These are phyloP conservation scores for Lichtheimia ornata DNA, from an alignment of 371 early-diverging fungal species.

Conservation along the genomic window DNA sequence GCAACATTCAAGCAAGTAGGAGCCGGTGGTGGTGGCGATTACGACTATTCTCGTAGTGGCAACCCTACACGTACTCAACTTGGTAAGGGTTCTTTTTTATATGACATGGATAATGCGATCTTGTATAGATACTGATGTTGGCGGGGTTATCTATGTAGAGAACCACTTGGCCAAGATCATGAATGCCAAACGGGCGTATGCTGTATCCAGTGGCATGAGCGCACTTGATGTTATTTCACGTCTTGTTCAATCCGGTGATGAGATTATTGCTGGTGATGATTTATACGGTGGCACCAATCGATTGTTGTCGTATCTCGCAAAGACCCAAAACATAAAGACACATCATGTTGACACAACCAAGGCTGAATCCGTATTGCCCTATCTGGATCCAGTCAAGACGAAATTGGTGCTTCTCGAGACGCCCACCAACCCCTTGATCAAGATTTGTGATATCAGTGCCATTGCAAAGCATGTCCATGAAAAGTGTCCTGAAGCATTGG, in stretches of 20 bases:
- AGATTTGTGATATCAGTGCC: slow-evolving; percentile 80
- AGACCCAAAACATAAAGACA: slow-evolving; percentile 71
- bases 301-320: slow-evolving; percentile 70
- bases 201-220: slow-evolving; percentile 88
- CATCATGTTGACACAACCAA: slow-evolving; percentile 86
- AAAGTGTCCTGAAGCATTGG: slow-evolving; percentile 70
- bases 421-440: slow-evolving; percentile 90
- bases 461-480: slow-evolving; percentile 71
- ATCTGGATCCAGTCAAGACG: slow-evolving; percentile 75
- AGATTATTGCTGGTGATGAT: slow-evolving; percentile 89
- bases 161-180: slow-evolving; percentile 86
- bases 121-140: background rate
- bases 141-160: slow-evolving; percentile 44
- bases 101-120: background rate
- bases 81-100: slow-evolving; percentile 47
- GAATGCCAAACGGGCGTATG: slow-evolving; percentile 76
- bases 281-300: slow-evolving; percentile 91
- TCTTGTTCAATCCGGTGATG: slow-evolving; percentile 76
- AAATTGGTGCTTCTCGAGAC: slow-evolving; percentile 82
- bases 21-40: slow-evolving; percentile 84
- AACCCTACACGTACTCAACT: slow-evolving; percentile 89
- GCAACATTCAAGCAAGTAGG: slow-evolving; percentile 93
- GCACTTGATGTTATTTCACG: slow-evolving; percentile 85
- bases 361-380: slow-evolving; percentile 57
- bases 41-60: slow-evolving; percentile 90